Evolutionary conservation across 1,284 basidiomycete genomes (phyloP), one percentile per base, ranked within the genome.

Genomic region (Cutaneotrichosporon cutaneum): DNA sequence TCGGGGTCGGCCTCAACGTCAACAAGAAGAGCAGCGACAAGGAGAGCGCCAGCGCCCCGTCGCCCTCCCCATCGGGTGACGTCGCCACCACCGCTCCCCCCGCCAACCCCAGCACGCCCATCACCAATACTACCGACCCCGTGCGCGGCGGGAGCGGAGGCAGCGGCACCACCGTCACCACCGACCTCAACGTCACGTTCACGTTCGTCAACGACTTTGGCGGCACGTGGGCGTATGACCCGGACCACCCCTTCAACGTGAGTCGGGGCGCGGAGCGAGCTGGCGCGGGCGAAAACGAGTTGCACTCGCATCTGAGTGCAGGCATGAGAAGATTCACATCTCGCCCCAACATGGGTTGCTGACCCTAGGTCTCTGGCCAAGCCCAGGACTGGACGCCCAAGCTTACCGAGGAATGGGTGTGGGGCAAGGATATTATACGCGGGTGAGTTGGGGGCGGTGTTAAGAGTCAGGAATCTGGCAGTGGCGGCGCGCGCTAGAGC

Each of bases 371-470:
- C 4, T 66, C 62, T 0, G 65, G 65, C 5, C 59, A 51, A 21
- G 62, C 65, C 7, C 61, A 63, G 59, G 18, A 13, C 22, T 58
- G 42, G 26, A 56, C 59, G 9, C 72, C 73, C 16, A 61, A 69
- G 54, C 76, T 97, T 60, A 89, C 91, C 72, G 86, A 92, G 76
- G 86, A 86, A 4, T 96, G 94, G 85, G 81, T 83, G 30, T 95
- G 87, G 77, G 90, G 90, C 33, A 79, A 82, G 33, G 86, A 94
- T 77, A 84, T 81, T 66, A 85, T 94, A 62, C 63, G 72, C 57
- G 76, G 75, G 71, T 73, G 58, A 64, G 69, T 64, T 14, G 10
- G 21, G 45, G 26, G 45, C 45, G 6, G 45, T 24, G 45, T 22
- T 18, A 26, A 27, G 18, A 18, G 10, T 33, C 39, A 11, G 10